Percentiles rank a stretch among this genome's conserved stretches.
Conservation (phyloP, 805 yeast species). For the Jamesozyma jinghongensis region DNA sequence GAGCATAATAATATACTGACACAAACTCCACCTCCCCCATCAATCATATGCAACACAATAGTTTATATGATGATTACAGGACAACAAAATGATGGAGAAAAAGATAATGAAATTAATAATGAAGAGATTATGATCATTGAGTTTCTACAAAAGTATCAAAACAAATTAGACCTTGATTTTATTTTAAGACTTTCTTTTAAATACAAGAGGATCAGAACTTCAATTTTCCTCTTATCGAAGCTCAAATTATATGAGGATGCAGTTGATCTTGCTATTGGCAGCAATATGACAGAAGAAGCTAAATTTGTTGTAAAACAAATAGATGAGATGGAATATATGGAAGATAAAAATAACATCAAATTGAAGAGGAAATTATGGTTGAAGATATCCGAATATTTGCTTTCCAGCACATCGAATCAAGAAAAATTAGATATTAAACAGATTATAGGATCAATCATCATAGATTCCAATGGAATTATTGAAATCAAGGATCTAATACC, state of each 20-base stretch:
- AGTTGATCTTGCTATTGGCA: slow-evolving; percentile 57
- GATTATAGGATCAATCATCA: slow-evolving; percentile 30
- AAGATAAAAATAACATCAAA: slow-evolving; percentile 12
- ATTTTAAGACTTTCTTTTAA: slow-evolving; percentile 64
- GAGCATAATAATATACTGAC: slow-evolving; percentile 22
- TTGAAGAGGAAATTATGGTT: slow-evolving; percentile 68
- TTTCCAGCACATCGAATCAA: slow-evolving; percentile 5
- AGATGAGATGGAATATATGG: background rate
- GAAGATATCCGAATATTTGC: slow-evolving; percentile 37
- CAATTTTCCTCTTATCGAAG: slow-evolving; percentile 63
- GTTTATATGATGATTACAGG: slow-evolving; percentile 53
- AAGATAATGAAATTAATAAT: slow-evolving; percentile 18
- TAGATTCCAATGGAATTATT: slow-evolving; percentile 41
- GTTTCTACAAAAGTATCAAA: slow-evolving; percentile 38
- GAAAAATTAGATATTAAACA: slow-evolving; percentile 23
- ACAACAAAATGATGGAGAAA: slow-evolving; percentile 14
- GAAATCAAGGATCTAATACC: slow-evolving; percentile 78
- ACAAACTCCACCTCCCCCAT: background rate
- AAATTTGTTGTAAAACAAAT: slow-evolving; percentile 13
- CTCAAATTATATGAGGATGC: slow-evolving; percentile 74
- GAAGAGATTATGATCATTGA: slow-evolving; percentile 42
- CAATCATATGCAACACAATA: slow-evolving; percentile 58
- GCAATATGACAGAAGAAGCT: slow-evolving; percentile 34
- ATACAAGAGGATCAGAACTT: slow-evolving; percentile 49
- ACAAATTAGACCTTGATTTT: slow-evolving; percentile 53